Evolutionary conservation across 2,329 filamentous ascomycete species (phyloP), one percentile per base, ranked within the genome.

Genomic region (Xylariaceae sp.): DNA sequence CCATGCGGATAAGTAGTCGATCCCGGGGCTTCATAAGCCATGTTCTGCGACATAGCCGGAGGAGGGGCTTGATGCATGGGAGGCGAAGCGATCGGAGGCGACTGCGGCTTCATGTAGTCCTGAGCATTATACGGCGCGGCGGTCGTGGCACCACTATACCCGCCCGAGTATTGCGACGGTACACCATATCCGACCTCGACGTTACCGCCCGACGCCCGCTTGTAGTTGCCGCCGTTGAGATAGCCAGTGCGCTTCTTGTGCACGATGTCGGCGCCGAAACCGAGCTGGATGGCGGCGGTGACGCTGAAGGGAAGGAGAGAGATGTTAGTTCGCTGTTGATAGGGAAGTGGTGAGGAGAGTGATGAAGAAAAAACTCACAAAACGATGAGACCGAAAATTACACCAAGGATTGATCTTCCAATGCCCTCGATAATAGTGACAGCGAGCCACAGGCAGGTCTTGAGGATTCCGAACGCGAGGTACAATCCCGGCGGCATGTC

Each of bases 231-330:
- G 34, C 48, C 48, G 7, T 27, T 50, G 33, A 58, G 36, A 10
- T 49, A 55, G 33, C 56, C 57, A 11, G 41, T 45, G 40, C 57
- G 56, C 45, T 55, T 55, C 43, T 46, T 49, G 48, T 60, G 54
- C 23, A 60, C 47, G 36, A 60, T 46, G 3, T 47, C 48, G 6
- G 56, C 50, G 20, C 55, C 56, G 42, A 58, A 53, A 44, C 51
- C 37, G 37, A 60, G 55, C 42, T 60, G 57, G 7, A 48, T 6
- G 7, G 54, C 3, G 33, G 52, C 53, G 10, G 55, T 55, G 33
- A 36, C 42, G 19, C 57, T 60, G 23, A 22, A 33, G n/a, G 17
- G 11, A 11, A n/a, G 8, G 20, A 17, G 25, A 23, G 16, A 19
- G 5, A 14, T 5, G 16, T 27, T 16, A 25, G 22, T 6, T 27